A percentile compares a stretch with the other conserved stretches of the same genome.
Conservation (phyloP, 1,284 basidiomycete genomes). For the Sporisorium iseilematis-ciliati region DNA sequence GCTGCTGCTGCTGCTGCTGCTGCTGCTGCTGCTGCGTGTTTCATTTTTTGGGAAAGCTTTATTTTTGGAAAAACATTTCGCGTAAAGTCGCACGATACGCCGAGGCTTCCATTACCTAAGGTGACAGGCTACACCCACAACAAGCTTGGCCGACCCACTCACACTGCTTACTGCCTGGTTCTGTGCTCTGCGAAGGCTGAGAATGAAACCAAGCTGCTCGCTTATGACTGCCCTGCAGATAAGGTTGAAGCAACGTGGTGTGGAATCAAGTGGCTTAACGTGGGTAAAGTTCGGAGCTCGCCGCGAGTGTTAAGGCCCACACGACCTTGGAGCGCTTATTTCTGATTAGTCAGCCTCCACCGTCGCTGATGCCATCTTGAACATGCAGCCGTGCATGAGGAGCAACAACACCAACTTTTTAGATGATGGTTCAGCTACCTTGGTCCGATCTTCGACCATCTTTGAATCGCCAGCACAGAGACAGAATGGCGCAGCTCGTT, state of each 20-base stretch:
- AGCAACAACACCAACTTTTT: neutral
- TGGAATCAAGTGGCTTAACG: too few species aligned
- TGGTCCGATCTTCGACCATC: neutral
- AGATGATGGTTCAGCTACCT: neutral
- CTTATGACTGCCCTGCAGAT: too few species aligned
- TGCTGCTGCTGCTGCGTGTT: too few species aligned
- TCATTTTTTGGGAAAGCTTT: neutral
- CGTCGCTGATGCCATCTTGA: too few species aligned
- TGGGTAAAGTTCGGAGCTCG: neutral
- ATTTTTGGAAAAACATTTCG: neutral
- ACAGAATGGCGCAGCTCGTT: slow-evolving; percentile 24
- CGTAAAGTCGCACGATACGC: slow-evolving; percentile 2
- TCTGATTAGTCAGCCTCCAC: slow-evolving; percentile 15
- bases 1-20: neutral
- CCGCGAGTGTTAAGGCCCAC: neutral
- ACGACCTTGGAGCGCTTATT: neutral
- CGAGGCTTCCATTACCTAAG: neutral
- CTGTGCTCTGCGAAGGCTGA: too few species aligned
- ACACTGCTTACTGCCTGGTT: neutral
- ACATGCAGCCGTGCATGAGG: slow-evolving; percentile 11
- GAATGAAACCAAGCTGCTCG: too few species aligned
- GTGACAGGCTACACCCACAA: neutral
- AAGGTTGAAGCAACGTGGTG: too few species aligned
- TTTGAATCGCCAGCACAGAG: neutral
- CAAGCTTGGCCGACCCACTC: neutral